Percentiles rank a stretch among this genome's conserved stretches.
Evolutionary conservation across 345 rosid species (phyloP).

Genomic region (Angophora floribunda): DNA sequence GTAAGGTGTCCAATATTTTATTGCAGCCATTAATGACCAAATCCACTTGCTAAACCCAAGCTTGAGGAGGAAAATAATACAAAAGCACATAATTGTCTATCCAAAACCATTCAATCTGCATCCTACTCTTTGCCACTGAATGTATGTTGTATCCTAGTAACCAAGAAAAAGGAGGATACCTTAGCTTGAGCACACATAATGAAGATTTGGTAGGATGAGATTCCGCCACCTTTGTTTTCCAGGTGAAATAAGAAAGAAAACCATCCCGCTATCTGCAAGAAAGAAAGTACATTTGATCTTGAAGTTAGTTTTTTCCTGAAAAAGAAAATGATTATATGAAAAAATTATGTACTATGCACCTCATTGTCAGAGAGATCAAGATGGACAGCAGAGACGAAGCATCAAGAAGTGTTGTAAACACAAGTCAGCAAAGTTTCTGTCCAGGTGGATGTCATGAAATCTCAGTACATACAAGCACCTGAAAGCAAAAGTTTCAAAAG

Average conservation of each 20-base stretch:
- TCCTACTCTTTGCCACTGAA: not conserved
- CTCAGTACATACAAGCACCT: constrained; percentile 61
- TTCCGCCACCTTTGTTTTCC: constrained; percentile 15
- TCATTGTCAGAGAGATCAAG: constrained; percentile 77
- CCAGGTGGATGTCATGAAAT: constrained; percentile 40
- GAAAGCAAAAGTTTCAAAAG: not conserved
- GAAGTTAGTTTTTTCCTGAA: not conserved
- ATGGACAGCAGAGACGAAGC: constrained; percentile 37
- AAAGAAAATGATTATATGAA: not conserved
- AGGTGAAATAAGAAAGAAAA: constrained; percentile 43
- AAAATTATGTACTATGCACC: constrained; percentile 21
- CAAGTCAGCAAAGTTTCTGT: constrained; percentile 27
- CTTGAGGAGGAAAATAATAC: not conserved
- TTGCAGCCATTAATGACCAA: not conserved
- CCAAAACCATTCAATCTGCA: not conserved
- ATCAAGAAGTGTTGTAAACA: constrained; percentile 51
- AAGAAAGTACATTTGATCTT: not conserved
- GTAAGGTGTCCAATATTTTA: not conserved
- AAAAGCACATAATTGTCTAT: not conserved
- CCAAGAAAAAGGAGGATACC: constrained; percentile 25
- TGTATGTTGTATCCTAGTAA: not conserved
- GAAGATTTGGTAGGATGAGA: constrained; percentile 27
- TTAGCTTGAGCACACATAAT: constrained; percentile 49
- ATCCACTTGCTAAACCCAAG: not conserved
- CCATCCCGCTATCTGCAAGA: constrained; percentile 69